Evolutionary conservation across 192 early-diverging fungal species (phyloP).

Genomic region (Coemansia guatemalensis): DNA sequence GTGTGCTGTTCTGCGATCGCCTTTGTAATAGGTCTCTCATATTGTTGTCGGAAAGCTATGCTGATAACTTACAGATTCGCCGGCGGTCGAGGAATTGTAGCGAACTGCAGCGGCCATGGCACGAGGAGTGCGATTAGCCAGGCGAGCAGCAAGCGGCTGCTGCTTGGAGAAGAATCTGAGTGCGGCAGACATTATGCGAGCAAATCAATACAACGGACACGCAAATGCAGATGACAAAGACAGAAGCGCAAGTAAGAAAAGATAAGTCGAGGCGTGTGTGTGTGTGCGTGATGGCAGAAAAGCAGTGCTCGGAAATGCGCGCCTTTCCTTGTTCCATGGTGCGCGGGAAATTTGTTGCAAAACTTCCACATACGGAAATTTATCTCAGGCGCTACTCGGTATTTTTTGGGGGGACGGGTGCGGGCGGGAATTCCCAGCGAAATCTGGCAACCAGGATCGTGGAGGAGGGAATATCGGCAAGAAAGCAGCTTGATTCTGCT

Average conservation of each 20-base stretch:
- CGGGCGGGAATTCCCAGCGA: too few relatives aligned
- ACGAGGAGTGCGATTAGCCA: constrained; percentile 38
- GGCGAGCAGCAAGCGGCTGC: constrained; percentile 38
- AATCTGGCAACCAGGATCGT: too few relatives aligned
- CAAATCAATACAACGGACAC: constrained; percentile 7
- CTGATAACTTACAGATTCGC: constrained; percentile 38
- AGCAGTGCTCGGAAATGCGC: not conserved
- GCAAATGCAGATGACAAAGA: not conserved
- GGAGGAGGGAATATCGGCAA: too few relatives aligned
- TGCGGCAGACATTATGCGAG: constrained; percentile 33
- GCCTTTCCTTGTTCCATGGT: not conserved
- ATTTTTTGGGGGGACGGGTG: not conserved
- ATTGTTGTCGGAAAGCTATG: too few relatives aligned
- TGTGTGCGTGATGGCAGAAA: constrained; percentile 7
- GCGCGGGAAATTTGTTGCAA: constrained; percentile 15
- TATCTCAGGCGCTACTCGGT: not conserved
- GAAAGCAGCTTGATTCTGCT: too few relatives aligned
- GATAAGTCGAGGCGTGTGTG: not conserved
- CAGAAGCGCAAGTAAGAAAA: constrained; percentile 5
- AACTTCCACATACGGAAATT: constrained; percentile 19
- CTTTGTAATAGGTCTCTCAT: too few relatives aligned
- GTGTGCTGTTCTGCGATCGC: too few relatives aligned
- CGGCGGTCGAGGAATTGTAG: constrained; percentile 33
- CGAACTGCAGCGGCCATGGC: constrained; percentile 30
- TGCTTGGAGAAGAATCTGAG: constrained; percentile 41